Conservation (phyloP, 2,329 filamentous ascomycete genomes). For the Alternaria panax region DNA sequence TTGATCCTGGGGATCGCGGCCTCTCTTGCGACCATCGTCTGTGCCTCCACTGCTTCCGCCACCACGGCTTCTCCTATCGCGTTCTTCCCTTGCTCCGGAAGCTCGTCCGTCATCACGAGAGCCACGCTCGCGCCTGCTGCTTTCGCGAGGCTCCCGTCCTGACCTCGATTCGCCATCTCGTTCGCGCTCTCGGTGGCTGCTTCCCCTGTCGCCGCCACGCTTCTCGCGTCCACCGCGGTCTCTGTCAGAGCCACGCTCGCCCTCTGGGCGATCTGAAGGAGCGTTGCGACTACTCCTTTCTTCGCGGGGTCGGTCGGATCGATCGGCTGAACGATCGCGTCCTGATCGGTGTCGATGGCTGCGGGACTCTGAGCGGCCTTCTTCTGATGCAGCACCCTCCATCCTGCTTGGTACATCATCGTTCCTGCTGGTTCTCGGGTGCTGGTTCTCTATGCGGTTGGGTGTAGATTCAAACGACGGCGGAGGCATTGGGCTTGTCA, state of each 20-base stretch:
- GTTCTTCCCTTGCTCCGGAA: conserved; percentile 35
- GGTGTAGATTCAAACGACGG: conserved; percentile 36
- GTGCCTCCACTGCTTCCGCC: conserved; percentile 13
- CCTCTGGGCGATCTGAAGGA: conserved; percentile 26
- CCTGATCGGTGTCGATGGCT: conserved; percentile 39
- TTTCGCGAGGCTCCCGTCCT: conserved; percentile 27
- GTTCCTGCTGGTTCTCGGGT: conserved; percentile 28
- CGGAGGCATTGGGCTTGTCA: conserved; percentile 31
- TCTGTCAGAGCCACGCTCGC: conserved; percentile 35
- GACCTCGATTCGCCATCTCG: conserved; percentile 22
- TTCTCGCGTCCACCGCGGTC: conserved; percentile 39
- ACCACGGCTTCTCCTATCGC: conserved; percentile 32
- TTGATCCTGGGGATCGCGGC: conserved; percentile 32
- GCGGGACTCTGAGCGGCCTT: conserved; percentile 38
- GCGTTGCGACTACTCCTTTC: conserved; percentile 36
- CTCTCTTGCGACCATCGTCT: conserved; percentile 34
- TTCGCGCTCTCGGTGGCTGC: conserved; percentile 30
- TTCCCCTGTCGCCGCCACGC: conserved; percentile 34
- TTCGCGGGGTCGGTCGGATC: conserved; percentile 35
- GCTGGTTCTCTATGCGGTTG: conserved; percentile 33
- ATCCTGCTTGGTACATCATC: conserved; percentile 26
- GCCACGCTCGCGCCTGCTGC: conserved; percentile 32
- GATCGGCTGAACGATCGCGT: conserved; percentile 35
- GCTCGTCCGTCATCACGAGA: conserved; percentile 33
- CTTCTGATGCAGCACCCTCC: conserved; percentile 33